phyloP scores from a whole-genome alignment of 768 basidiomycete genomes.

The Lactarius tabidus region DNA sequence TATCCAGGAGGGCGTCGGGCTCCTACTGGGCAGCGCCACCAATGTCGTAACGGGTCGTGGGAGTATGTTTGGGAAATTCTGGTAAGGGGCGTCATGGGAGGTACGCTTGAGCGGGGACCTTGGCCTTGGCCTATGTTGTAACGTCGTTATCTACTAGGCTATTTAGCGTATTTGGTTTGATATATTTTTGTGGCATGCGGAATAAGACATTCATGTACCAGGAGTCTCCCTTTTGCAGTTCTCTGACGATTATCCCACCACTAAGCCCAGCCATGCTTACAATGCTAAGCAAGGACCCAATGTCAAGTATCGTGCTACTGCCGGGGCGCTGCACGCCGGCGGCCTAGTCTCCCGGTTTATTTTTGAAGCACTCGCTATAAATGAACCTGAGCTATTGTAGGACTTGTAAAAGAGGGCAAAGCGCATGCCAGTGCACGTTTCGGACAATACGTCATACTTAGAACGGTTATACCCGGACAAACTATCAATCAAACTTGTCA shows the following conservation, averaged over 20 bases:
- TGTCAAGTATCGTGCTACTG: no score
- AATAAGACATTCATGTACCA: not conserved
- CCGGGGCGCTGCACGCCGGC: no score
- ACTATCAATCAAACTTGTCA: not conserved
- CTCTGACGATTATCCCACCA: no score
- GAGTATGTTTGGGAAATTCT: slow-evolving; percentile 62
- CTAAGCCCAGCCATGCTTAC: no score
- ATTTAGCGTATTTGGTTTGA: not conserved
- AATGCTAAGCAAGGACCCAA: no score
- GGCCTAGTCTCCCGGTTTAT: no score
- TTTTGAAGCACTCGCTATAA: no score
- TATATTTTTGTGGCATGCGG: not conserved
- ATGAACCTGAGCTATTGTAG: no score
- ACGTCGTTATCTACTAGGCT: not conserved
- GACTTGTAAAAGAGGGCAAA: no score
- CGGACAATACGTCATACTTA: no score
- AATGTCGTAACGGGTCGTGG: slow-evolving; percentile 30
- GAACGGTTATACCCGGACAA: not conserved
- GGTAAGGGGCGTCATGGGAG: slow-evolving; percentile 34
- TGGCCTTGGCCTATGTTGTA: not conserved
- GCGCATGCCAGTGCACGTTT: no score
- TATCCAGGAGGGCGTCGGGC: slow-evolving; percentile 66
- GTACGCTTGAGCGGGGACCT: not conserved
- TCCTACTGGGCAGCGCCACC: slow-evolving; percentile 47
- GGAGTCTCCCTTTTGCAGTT: no score